phyloP scores from a whole-genome alignment of 306 rosid species.

The Hippophae rhamnoides region DNA sequence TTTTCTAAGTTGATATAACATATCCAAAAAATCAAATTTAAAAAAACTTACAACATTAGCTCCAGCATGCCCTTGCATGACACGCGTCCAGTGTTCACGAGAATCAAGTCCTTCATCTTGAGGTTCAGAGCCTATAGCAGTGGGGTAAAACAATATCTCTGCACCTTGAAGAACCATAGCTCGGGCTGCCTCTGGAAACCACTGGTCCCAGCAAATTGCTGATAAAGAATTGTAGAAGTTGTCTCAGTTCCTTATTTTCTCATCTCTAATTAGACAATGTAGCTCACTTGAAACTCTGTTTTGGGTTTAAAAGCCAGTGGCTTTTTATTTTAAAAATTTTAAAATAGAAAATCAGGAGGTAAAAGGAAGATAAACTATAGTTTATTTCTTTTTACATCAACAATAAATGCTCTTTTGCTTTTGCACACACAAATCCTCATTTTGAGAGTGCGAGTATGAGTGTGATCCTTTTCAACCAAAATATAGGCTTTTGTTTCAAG shows the following conservation, averaged over 20 bases:
- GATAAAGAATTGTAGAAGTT: conserved; percentile 23
- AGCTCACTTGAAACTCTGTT: background rate
- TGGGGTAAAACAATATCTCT: conserved; percentile 87
- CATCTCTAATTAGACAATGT: conserved; percentile 10
- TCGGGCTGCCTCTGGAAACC: conserved; percentile 97
- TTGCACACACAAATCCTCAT: no score
- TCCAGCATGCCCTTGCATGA: conserved; percentile 99
- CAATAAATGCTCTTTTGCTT: no score
- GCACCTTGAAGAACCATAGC: conserved; percentile 98
- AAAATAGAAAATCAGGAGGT: no score
- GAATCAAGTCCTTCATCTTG: conserved; percentile 77
- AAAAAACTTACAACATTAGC: conserved; percentile 62
- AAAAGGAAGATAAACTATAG: no score
- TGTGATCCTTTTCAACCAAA: no score
- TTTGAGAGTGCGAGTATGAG: no score
- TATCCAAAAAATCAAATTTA: background rate
- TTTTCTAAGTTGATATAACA: background rate
- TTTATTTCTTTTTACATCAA: no score
- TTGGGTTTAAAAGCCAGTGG: background rate
- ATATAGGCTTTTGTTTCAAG: background rate
- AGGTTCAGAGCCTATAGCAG: conserved; percentile 97
- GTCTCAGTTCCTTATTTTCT: conserved; percentile 12
- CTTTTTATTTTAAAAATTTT: no score
- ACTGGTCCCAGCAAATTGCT: conserved; percentile 99
- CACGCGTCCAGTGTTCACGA: conserved; percentile 85